These are phyloP conservation scores for Yarrowia hollandica DNA, from an alignment of 805 yeast species.

Conservation along the genomic window DNA sequence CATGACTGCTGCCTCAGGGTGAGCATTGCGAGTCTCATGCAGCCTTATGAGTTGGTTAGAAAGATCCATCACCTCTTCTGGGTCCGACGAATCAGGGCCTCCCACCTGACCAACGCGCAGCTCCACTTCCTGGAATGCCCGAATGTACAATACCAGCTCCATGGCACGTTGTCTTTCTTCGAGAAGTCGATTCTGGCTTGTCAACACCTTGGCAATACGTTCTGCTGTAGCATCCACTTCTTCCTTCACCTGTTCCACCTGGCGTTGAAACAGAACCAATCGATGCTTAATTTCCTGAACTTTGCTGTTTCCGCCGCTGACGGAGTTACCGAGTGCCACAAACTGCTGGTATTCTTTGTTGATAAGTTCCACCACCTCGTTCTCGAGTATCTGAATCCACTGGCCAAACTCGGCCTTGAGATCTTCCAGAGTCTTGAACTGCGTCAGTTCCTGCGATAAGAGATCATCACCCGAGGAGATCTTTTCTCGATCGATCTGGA, in stretches of 20 bases:
- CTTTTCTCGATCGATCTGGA: constrained; percentile 1
- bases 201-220: background rate
- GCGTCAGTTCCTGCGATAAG: constrained; percentile 6
- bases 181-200: constrained; percentile 5
- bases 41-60: constrained; percentile 10
- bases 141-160: constrained; percentile 12
- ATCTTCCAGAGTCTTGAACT: constrained; percentile 25
- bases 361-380: constrained; percentile 27
- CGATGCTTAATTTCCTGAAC: constrained; percentile 14
- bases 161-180: constrained; percentile 1
- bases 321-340: constrained; percentile 26
- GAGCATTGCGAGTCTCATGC: background rate
- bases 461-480: constrained; percentile 13
- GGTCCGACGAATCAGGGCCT: background rate
- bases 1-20: constrained; percentile 9
- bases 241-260: constrained; percentile 23
- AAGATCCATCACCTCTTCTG: constrained; percentile 8
- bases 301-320: constrained; percentile 7
- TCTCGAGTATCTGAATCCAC: constrained; percentile 21
- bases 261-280: constrained; percentile 20
- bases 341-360: constrained; percentile 27
- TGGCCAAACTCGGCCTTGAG: constrained; percentile 21
- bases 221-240: constrained; percentile 21
- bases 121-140: constrained; percentile 21
- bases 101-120: constrained; percentile 1